Conservation (phyloP, 139 green algal species). For the Eudorina sp. region DNA sequence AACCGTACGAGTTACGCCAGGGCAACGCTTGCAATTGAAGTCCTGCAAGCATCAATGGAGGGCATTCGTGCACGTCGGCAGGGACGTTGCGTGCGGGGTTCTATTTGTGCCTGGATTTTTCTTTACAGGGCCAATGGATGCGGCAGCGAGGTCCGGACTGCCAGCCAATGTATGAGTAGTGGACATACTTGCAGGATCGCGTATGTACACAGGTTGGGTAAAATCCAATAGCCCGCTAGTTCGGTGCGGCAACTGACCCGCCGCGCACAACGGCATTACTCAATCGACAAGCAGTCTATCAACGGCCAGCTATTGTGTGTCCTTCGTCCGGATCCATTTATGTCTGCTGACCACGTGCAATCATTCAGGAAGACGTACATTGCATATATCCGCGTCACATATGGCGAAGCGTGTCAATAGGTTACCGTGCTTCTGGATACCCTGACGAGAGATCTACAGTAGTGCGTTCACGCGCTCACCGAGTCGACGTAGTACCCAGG, state of each 20-base stretch:
- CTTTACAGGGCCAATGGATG: background rate
- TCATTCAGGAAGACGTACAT: background rate
- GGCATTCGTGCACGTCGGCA: background rate
- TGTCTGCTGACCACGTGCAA: background rate
- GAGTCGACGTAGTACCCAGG: slow-evolving; percentile 7
- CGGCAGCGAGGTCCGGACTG: background rate
- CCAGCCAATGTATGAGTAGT: background rate
- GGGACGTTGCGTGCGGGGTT: no score
- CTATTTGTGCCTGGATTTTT: no score
- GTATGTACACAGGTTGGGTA: no score
- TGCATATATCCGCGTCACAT: background rate
- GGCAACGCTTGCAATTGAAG: slow-evolving; percentile 6
- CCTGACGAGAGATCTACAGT: background rate
- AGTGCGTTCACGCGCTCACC: background rate
- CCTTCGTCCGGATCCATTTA: background rate
- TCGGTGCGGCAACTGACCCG: no score
- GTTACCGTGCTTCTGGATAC: background rate
- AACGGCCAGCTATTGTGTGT: background rate
- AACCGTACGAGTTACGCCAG: background rate
- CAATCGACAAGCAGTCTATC: background rate
- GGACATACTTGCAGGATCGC: background rate
- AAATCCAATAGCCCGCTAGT: no score
- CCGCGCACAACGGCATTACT: no score
- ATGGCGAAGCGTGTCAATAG: background rate
- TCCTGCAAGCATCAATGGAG: background rate